Percentiles rank a stretch among this genome's conserved stretches.
Evolutionary conservation across 1,284 basidiomycete genomes (phyloP).

Genomic region (Psilocybe mexicana): DNA sequence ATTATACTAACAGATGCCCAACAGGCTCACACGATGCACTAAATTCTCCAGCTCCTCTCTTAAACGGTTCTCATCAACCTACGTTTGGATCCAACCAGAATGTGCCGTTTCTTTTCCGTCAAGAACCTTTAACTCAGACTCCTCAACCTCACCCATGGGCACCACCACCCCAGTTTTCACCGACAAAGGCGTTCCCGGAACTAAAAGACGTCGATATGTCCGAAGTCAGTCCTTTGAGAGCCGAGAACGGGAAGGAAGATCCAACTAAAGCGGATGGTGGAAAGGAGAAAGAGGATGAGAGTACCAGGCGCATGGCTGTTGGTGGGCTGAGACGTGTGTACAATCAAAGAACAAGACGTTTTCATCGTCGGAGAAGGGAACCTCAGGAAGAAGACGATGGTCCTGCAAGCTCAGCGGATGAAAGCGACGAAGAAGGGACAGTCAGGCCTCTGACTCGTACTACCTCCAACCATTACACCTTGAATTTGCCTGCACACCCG

Average conservation of each 20-base stretch:
- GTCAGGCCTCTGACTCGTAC: constrained; percentile 47
- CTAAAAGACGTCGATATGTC: constrained; percentile 71
- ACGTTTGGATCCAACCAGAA: constrained; percentile 63
- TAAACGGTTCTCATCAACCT: constrained; percentile 43
- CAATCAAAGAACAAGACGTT: constrained; percentile 52
- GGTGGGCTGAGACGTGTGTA: constrained; percentile 74
- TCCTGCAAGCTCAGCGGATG: constrained; percentile 31
- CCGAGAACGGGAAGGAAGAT: constrained; percentile 33
- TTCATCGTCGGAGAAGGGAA: constrained; percentile 28
- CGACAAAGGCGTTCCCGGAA: constrained; percentile 66
- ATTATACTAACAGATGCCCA: constrained; percentile 5
- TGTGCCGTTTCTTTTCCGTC: constrained; percentile 71
- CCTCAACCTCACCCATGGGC: constrained; percentile 57
- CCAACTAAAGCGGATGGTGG: constrained; percentile 13
- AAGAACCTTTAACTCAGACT: constrained; percentile 49
- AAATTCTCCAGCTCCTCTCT: constrained; percentile 44
- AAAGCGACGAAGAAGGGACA: constrained; percentile 44
- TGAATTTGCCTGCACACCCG: constrained; percentile 69
- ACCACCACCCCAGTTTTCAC: constrained; percentile 59
- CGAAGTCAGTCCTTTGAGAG: constrained; percentile 62
- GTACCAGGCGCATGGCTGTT: constrained; percentile 52
- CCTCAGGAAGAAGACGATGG: constrained; percentile 32
- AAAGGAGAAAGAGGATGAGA: constrained; percentile 34
- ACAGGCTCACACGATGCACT: constrained; percentile 58
- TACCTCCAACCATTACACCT: constrained; percentile 77